Evolutionary conservation across 495 filamentous ascomycete genomes (phyloP).

Genomic region (Penicillium coprophilum): DNA sequence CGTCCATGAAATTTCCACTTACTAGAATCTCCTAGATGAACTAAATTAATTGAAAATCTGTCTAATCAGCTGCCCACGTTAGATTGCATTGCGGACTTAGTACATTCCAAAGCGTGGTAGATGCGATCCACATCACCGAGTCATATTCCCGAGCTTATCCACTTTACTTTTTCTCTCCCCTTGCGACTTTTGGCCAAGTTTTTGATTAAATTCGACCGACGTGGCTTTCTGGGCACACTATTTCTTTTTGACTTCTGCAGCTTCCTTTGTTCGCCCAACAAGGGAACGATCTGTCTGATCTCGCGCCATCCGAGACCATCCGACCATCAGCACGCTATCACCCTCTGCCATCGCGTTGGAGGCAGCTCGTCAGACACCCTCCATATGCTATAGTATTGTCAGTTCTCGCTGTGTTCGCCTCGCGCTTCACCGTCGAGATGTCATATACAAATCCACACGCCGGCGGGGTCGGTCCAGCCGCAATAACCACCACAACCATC

Average conservation of each 20-base stretch:
- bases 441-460: constrained; percentile 19
- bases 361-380: not conserved
- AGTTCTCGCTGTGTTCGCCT: constrained; percentile 15
- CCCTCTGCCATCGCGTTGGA: constrained; percentile 15
- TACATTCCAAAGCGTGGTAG: constrained; percentile 27
- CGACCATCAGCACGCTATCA: constrained; percentile 21
- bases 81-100: not conserved
- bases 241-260: constrained; percentile 1
- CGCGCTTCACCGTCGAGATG: constrained; percentile 21
- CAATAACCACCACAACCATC: constrained; percentile 87
- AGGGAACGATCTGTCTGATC: constrained; percentile 28
- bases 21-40: not conserved
- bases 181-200: constrained; percentile 1
- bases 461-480: constrained; percentile 21
- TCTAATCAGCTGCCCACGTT: constrained; percentile 11
- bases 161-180: constrained; percentile 12
- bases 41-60: constrained; percentile 1
- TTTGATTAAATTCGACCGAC: constrained; percentile 13
- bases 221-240: constrained; percentile 14
- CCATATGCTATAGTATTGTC: constrained; percentile 34
- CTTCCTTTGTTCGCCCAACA: constrained; percentile 17
- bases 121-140: constrained; percentile 16
- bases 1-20: not conserved
- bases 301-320: constrained; percentile 28
- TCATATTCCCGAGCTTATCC: constrained; percentile 7